These are phyloP conservation scores for Guillardia theta DNA, from an alignment of 78 protist genomes.

Conservation along the genomic window DNA sequence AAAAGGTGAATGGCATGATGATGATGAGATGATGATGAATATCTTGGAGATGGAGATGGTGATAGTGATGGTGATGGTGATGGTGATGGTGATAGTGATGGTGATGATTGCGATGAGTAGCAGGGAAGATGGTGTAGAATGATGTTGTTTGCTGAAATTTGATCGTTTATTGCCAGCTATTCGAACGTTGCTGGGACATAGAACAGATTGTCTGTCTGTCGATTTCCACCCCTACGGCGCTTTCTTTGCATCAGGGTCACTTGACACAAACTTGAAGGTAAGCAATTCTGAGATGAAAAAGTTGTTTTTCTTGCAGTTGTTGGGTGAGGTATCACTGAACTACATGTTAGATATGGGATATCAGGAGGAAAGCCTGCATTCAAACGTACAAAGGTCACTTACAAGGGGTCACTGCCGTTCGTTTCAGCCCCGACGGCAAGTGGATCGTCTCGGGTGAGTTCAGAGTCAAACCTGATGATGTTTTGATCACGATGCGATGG, in stretches of 20 bases:
- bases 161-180: too few species aligned
- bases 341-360: slow-evolving; percentile 43
- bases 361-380: slow-evolving; percentile 45
- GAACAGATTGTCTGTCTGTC: slow-evolving; percentile 31
- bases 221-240: slow-evolving; percentile 72
- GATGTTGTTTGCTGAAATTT: neutral
- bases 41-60: too few species aligned
- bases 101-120: too few species aligned
- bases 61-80: too few species aligned
- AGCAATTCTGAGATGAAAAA: slow-evolving; percentile 49
- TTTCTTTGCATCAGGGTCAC: slow-evolving; percentile 55
- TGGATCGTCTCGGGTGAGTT: slow-evolving; percentile 50
- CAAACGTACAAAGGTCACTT: slow-evolving; percentile 62
- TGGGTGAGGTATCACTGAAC: too few species aligned
- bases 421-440: slow-evolving; percentile 68
- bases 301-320: neutral
- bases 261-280: slow-evolving; percentile 51
- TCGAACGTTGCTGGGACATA: slow-evolving; percentile 56
- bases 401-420: neutral
- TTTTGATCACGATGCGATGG: neutral
- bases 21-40: too few species aligned
- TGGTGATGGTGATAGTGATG: too few species aligned
- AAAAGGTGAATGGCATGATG: too few species aligned
- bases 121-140: neutral
- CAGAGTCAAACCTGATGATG: too few species aligned